Base-by-base conservation (phyloP, 306 rosid species). In the Trichosanthes truncata region DNA sequence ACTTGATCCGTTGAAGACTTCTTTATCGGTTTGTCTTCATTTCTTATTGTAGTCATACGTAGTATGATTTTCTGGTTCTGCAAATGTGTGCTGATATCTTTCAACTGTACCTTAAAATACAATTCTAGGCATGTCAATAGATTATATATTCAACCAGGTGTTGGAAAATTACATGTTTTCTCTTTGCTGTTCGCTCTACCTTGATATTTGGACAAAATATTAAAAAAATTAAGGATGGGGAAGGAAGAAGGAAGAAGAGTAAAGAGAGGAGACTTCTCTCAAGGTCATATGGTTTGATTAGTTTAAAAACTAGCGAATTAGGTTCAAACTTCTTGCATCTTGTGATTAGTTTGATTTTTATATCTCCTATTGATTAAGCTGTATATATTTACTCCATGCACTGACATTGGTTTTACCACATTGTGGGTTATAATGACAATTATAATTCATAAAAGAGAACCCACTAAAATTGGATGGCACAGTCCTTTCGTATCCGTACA, bases 311-410 rank as follows among this genome's bases (percentile, higher is more conserved):
- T 48, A 73, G 55, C 57, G 55, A 74, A 31, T 83, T 59, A 65
- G 77, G 62, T 80, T 74, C 81, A 48, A 35, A 48, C 51, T 80
- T 69, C 65, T 33, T 77, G 81, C 78, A 73, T 20, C 52, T n/a
- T 68, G 26, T 46, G 59, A 26, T 26, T 7, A 49, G 56, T 52
- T 51, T 15, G 63, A 62, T 78, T 57, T 79, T 7, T 41, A 52
- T 45, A 63, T 13, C 45, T 67, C 13, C 51, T 57, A 2, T 36
- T 14, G 74, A 21, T 69, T 52, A 60, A 9, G 73, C 14, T 20
- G 17, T 79, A 48, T 23, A 23, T 33, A 4, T 38, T 21, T 71
- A 26, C 62, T 67, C 65, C 11, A 46, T 7, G n/a, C 40, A 78
- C 67, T 49, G 21, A 60, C 79, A 83, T n/a, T 48, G 40, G 51